Base-by-base conservation (phyloP, 371 early-diverging fungal genomes). In the Batkoa obscura region DNA sequence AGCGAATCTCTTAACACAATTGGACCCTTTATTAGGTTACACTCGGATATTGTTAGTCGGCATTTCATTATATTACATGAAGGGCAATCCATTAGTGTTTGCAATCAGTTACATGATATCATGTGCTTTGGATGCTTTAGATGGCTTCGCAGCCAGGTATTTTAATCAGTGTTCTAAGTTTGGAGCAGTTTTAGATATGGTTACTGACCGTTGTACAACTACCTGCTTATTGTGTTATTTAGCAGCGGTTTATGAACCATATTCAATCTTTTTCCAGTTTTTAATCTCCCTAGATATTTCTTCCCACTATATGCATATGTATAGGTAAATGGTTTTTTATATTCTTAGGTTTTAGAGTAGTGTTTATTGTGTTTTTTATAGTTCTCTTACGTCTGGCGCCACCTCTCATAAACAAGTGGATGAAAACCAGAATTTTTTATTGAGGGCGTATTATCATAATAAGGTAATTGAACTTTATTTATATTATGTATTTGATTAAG, bases 241-340 rank as follows among this genome's bases (percentile, higher is more conserved):
- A 48, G 76, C 88, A 13, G 62, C 73, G 33, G 64, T 70, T 37
- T 84, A 88, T 62, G 80, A 86, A 3, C 31, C 53, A 3, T 81
- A 78, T 66, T 75, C 87, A 12, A 67, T 88, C 4, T 50, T 86
- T 31, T 92, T 92, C 63, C 93, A 92, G 69, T 66, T 84, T 49
- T 73, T 96, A 56, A 84, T 92, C 60, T 80, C 89, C 1, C 73
- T 96, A 52, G 97, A 96, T 62, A 77, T 96, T 42, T 84, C 84
- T 63, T 86, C 88, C 57, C 97, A 96, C 67, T 96, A 96, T 70
- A 86, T 94, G 83, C 97, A 96, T 60, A 96, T 96, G 94, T 90
- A 91, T 68, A 79, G 86, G 76, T 83, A 74, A 62, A 55, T 13
- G 43, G 39, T 2, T 12, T 32, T 41, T 48, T 35, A 37, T 36